phyloP scores from a whole-genome alignment of 1,284 basidiomycete genomes.

The Austroboletus niveus region DNA sequence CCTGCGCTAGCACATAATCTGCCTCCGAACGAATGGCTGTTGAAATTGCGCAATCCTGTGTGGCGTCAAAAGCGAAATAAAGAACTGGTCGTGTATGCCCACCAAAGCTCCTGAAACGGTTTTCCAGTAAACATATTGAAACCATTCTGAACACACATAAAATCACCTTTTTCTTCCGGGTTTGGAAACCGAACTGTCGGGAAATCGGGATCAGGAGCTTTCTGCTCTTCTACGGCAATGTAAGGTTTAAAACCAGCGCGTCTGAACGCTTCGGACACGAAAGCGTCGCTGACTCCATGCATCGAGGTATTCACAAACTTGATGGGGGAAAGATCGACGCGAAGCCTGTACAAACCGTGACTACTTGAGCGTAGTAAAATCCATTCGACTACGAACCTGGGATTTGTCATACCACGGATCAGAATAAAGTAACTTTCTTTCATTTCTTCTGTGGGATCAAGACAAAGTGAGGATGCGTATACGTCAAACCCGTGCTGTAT shows the following conservation, averaged over 20 bases:
- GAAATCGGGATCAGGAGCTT: conserved; percentile 76
- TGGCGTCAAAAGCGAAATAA: conserved; percentile 4
- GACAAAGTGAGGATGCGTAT: conserved; percentile 40
- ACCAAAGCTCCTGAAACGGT: conserved; percentile 53
- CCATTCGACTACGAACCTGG: conserved; percentile 37
- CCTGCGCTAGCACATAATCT: conserved; percentile 75
- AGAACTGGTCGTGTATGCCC: conserved; percentile 13
- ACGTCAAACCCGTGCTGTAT: conserved; percentile 42
- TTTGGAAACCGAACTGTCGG: conserved; percentile 83
- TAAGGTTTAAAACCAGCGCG: conserved; percentile 58
- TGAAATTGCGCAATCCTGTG: conserved; percentile 65
- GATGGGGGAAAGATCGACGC: conserved; percentile 19
- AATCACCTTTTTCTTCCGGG: conserved; percentile 79
- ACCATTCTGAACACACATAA: not conserved
- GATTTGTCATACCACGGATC: conserved; percentile 41
- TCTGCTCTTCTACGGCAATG: conserved; percentile 61
- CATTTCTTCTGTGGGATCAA: conserved; percentile 60
- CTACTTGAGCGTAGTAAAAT: not conserved
- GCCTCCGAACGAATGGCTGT: conserved; percentile 54
- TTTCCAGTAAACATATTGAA: conserved; percentile 9
- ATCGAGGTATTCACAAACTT: conserved; percentile 82
- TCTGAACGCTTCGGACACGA: conserved; percentile 56
- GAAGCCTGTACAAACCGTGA: conserved; percentile 11
- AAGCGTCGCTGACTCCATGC: conserved; percentile 79
- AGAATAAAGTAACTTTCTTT: conserved; percentile 55